These are phyloP conservation scores for Botryosphaeria dothidea DNA, from an alignment of 2,329 filamentous ascomycete genomes.

Conservation along the genomic window DNA sequence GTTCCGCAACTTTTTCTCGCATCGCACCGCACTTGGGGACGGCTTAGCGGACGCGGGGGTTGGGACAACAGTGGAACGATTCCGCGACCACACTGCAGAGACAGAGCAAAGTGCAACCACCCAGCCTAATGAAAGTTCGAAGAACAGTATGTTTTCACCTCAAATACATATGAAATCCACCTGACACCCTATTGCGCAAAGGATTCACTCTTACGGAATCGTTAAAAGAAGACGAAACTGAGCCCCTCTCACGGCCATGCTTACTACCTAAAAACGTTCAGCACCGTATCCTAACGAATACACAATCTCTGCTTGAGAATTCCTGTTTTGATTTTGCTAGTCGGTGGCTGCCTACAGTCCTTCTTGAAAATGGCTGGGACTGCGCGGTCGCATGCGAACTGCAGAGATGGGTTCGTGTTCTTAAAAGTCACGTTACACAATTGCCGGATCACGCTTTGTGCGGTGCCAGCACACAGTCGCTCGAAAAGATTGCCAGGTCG, in stretches of 20 bases:
- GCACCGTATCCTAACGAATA: constrained; percentile 38
- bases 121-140: neutral
- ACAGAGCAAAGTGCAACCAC: neutral
- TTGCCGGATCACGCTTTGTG: neutral
- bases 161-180: neutral
- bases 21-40: neutral
- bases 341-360: constrained; percentile 33
- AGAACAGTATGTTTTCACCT: neutral
- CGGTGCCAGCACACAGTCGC: neutral
- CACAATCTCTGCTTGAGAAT: constrained; percentile 41
- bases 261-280: constrained; percentile 39
- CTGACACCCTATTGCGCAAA: neutral
- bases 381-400: constrained; percentile 41
- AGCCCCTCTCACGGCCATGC: constrained; percentile 32
- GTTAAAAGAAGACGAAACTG: neutral
- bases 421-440: constrained; percentile 23
- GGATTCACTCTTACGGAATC: neutral
- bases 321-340: constrained; percentile 43
- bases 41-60: neutral
- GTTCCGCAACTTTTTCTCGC: neutral
- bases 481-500: neutral
- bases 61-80: neutral
- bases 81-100: neutral
- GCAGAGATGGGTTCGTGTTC: constrained; percentile 34
- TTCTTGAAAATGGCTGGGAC: constrained; percentile 31